These are phyloP conservation scores for Cinnamomum chago DNA, from an alignment of 164 flowering plant genomes.

Conservation along the genomic window DNA sequence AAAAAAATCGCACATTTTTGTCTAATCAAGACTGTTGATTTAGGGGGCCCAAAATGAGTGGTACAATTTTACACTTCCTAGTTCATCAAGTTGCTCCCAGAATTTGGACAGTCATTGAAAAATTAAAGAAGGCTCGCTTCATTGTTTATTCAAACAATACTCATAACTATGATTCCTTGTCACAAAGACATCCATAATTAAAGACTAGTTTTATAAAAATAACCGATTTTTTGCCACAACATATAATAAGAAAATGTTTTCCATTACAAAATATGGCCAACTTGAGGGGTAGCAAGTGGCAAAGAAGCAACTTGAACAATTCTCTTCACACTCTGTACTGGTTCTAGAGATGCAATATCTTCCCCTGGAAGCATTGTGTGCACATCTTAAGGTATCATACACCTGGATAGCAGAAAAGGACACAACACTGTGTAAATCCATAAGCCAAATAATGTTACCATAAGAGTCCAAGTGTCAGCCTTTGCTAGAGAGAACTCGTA, in stretches of 20 bases:
- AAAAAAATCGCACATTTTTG: too few relatives aligned
- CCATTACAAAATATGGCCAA: conserved; percentile 54
- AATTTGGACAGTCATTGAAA: background rate
- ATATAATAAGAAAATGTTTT: conserved; percentile 56
- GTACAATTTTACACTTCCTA: too few relatives aligned
- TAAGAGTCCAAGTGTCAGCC: background rate
- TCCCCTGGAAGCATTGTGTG: conserved; percentile 63
- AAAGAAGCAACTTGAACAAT: conserved; percentile 65
- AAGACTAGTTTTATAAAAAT: conserved; percentile 75
- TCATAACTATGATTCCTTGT: conserved; percentile 66
- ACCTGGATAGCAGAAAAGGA: conserved; percentile 35
- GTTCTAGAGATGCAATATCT: conserved; percentile 57
- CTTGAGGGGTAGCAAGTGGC: conserved; percentile 86
- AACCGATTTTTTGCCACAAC: conserved; percentile 89
- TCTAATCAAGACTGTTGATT: too few relatives aligned
- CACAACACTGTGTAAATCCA: background rate
- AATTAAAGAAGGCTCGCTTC: conserved; percentile 37
- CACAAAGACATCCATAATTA: conserved; percentile 50
- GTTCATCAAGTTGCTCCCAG: background rate
- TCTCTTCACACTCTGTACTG: conserved; percentile 49
- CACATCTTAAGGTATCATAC: conserved; percentile 29
- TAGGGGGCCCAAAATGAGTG: too few relatives aligned
- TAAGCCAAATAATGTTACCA: too few relatives aligned
- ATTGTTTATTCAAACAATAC: conserved; percentile 87
- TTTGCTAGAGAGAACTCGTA: background rate